Evolutionary conservation across 2,329 filamentous ascomycete species (phyloP), one percentile per base, ranked within the genome.

Genomic region (Arthrinium phaeospermum): DNA sequence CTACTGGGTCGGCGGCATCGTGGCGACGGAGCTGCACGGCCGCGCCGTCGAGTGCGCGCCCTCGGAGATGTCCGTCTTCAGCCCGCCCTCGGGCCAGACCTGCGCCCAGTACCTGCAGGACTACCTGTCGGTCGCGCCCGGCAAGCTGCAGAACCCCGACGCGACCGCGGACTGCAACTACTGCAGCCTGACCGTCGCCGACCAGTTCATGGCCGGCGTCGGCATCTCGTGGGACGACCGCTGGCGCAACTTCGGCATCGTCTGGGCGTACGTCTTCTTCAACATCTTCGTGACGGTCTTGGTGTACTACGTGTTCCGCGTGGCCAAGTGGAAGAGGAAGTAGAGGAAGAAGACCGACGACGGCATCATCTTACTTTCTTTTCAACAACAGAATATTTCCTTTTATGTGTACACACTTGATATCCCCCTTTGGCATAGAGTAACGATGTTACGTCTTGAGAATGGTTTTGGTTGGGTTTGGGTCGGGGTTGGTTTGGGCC

Each of bases 1-100:
- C 0, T 98, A 97, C 80, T 84, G 96, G 22, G 90, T 96, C 37
- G 88, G 88, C 13, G 93, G 91, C 30, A 91, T 97, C 84, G 81
- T 96, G 0, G 88, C 91, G 0, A 89, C 89, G 0, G 93, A 90
- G 3, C 84, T 97, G 6, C 92, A 93, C 53, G 91, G 92, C 77
- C 90, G 89, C 0, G 68, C 82, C 0, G 90, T 96, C 45, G 76
- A 80, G 0, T 98, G 95, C 81, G 89, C 93, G 0, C 75, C 80
- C 7, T 93, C 92, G 79, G 95, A 98, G 80, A 87, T 89, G 73
- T 85, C 94, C 30, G 79, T 83, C n/a, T 92, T 98, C 78, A 81
- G 89, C 13, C 91, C 94, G 0, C 86, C 89, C 0, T 72, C 80
- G 1, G 86, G 86, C n/a, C 73, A 84, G 76, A 92, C 87, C 0